Evolutionary conservation across 345 rosid species (phyloP).

Genomic region (Bruguiera parviflora): DNA sequence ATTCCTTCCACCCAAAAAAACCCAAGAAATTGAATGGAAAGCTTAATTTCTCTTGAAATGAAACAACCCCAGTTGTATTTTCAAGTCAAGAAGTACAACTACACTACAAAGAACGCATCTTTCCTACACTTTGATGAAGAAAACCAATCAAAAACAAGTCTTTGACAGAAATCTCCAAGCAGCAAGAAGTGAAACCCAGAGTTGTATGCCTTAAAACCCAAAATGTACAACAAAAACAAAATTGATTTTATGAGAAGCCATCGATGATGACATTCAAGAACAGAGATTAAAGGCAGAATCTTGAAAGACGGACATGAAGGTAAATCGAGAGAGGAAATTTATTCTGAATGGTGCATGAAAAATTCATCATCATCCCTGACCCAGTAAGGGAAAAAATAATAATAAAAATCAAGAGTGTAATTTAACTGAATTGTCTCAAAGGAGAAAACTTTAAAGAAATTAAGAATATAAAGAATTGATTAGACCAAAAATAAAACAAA

Average conservation of each 20-base stretch:
- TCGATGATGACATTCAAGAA: too few relatives aligned
- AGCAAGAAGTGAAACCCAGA: neutral
- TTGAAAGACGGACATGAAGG: too few relatives aligned
- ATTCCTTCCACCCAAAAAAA: slow-evolving; percentile 22
- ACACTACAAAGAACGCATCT: neutral
- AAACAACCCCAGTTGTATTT: neutral
- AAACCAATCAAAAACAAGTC: neutral
- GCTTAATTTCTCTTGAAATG: slow-evolving; percentile 1
- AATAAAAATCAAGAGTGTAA: too few relatives aligned
- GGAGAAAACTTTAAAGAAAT: too few relatives aligned
- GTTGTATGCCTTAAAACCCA: neutral
- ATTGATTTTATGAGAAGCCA: neutral
- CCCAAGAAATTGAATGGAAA: neutral
- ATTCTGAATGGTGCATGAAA: too few relatives aligned
- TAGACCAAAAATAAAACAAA: too few relatives aligned
- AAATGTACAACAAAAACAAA: neutral
- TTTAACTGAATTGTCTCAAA: too few relatives aligned
- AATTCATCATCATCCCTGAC: too few relatives aligned
- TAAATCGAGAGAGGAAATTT: too few relatives aligned
- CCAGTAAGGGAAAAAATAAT: too few relatives aligned
- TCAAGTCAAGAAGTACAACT: neutral
- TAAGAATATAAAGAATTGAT: too few relatives aligned
- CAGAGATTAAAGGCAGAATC: too few relatives aligned
- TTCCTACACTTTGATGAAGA: neutral
- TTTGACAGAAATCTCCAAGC: neutral